Evolutionary conservation across 1,139 yeast species (phyloP), one percentile per base, ranked within the genome.

Genomic region (Zygoascus hellenicus): DNA sequence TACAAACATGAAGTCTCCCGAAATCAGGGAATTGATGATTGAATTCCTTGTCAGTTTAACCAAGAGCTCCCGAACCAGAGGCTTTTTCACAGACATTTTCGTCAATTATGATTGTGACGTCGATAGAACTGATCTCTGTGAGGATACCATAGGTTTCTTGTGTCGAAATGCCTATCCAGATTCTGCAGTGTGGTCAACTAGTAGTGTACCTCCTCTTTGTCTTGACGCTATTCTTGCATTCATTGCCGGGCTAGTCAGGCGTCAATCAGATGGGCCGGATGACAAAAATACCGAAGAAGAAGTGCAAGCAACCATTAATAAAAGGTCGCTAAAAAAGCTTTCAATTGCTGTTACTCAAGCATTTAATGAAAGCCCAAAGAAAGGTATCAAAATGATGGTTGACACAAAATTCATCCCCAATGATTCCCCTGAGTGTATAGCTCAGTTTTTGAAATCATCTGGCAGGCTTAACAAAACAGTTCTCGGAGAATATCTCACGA

Each of bases 161-260:
- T 81, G 95, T 52, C 76, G 83, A 47, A 70, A 87, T 38, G 81
- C 96, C 0, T 74, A 85, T 42, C 94, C 96, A 0, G 95, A 87
- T 57, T 77, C 89, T 16, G 92, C 96, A 0, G 56, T 63, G 5
- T 71, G 76, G 58, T 83, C 95, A 0, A 86, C 97, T 0, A 87
- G 85, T 34, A 83, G 80, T 58, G 96, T 92, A 1, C 97, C 98
- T 0, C 97, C 97, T 1, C 76, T 90, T 9, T 92, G 97, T 59
- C 71, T 92, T 42, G 97, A 92, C 59, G 96, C 97, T 1, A 65
- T 92, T 2, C 71, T 92, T 31, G 75, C 86, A 2, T 80, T 83
- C 54, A 71, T 89, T 33, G 75, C 80, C 48, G 81, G 83, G n/a
- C 71, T 89, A 37, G 76, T 77, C 54, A 80, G 77, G 33, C 71